Evolutionary conservation across 2,329 filamentous ascomycete species (phyloP), one percentile per base, ranked within the genome.

Genomic region (Penicillium expansum): DNA sequence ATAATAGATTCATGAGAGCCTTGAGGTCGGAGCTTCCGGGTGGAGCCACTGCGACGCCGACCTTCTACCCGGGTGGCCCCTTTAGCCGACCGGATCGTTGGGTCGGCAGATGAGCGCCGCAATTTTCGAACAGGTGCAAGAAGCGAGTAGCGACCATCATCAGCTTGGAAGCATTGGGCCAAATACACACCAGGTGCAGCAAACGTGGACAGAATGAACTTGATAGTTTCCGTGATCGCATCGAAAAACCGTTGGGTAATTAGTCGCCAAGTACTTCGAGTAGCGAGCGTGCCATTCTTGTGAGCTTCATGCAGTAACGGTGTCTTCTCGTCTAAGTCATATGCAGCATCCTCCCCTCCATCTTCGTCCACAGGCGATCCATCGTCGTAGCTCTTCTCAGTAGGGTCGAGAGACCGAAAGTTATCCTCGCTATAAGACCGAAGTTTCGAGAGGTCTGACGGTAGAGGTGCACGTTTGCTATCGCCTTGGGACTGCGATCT

Each of bases 111-210:
- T 6, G 67, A 67, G 52, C 65, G 75, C 61, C 76, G 72, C 27
- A 93, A 78, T 68, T 83, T 87, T 69, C 83, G 83, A 42, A 94
- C 76, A 57, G 91, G 92, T 48, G 86, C 77, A 57, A 94, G 76
- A n/a, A 91, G 85, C 52, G 91, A 88, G 72, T 96, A 96, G 49
- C 81, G 81, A 49, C 91, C 91, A 56, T 89, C 79, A 44, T 91
- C 86, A 69, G 95, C 87, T 76, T 90, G 93, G 67, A 97, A 88
- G 70, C 84, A 92, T 62, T 90, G 88, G 58, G 92, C 85, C 55
- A 96, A 76, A 75, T 93, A 97, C 48, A 92, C 83, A 18, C 88
- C 90, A 1, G 93, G 93, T 22, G 89, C 86, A 27, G 89, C 84
- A 58, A 97, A 77, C 14, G 90, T 90, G 48, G 89, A 88, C 54